Conservation (phyloP, 768 basidiomycete genomes). For the Terana coerulea region DNA sequence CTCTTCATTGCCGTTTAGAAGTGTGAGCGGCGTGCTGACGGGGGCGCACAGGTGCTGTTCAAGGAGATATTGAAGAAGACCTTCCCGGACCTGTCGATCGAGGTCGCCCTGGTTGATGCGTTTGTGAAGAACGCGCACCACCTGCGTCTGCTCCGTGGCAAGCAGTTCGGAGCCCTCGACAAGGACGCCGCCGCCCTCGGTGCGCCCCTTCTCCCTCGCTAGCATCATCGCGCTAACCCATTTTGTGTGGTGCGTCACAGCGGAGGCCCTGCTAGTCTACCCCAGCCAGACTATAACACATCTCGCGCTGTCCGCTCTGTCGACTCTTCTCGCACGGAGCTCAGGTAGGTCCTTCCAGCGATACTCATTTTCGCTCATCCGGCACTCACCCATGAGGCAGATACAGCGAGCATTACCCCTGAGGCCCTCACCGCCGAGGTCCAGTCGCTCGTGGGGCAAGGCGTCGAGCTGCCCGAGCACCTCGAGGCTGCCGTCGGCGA, state of each 20-base stretch:
- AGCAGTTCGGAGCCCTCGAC: constrained; percentile 56
- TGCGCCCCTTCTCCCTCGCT: constrained; percentile 26
- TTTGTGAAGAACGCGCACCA: constrained; percentile 84
- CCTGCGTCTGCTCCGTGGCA: constrained; percentile 61
- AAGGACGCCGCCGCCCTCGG: constrained; percentile 45
- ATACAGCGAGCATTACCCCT: constrained; percentile 35
- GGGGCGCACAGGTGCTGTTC: constrained; percentile 23
- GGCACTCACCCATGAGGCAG: constrained; percentile 19
- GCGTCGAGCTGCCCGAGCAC: constrained; percentile 43
- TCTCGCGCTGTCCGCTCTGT: constrained; percentile 66
- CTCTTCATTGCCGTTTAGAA: background rate
- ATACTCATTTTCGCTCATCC: background rate
- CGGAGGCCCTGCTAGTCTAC: constrained; percentile 16
- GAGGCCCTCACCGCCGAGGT: constrained; percentile 54
- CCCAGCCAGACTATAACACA: constrained; percentile 66
- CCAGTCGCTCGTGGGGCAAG: constrained; percentile 45
- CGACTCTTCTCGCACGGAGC: constrained; percentile 23
- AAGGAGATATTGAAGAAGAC: constrained; percentile 39
- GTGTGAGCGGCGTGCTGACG: background rate
- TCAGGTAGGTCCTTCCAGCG: constrained; percentile 6
- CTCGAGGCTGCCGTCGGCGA: constrained; percentile 68
- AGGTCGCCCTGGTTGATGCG: constrained; percentile 54
- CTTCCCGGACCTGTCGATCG: constrained; percentile 41
- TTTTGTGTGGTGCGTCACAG: constrained; percentile 6
- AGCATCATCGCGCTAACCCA: background rate